Base-by-base conservation (phyloP, 1,284 basidiomycete species). In the Ustilago xerochloae region DNA sequence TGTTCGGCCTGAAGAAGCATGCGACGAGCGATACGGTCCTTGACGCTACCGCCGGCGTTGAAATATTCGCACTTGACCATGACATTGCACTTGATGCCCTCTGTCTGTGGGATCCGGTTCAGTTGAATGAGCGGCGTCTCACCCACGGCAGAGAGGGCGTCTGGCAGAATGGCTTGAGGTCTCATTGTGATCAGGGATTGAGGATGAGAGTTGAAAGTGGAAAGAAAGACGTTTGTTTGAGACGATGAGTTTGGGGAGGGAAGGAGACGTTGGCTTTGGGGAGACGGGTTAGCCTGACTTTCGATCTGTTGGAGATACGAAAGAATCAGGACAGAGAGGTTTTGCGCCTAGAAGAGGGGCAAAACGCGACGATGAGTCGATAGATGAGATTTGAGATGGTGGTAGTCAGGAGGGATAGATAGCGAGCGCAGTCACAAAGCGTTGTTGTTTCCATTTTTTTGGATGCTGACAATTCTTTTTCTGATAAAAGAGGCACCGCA, bases 1-100 rank as follows among this genome's bases (percentile, higher is more conserved):
- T 88, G 88, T 87, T 99, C 96, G 6, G 96, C 96, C 24, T 91
- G 89, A 75, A 94, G 90, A 2, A 98, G 90, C 96, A 99, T 99
- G n/a, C 93, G 90, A 85, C 75, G 58, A 24, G 87, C 87, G 68
- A 97, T 97, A 64, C 95, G 88, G 84, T 98, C 96, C 87, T 99
- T 99, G 72, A 97, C 91, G 4, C 92, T 94, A 1, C 96, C 96
- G 12, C 96, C 96, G 2, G 90, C 91, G 24, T 93, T 96, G 81
- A 93, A 90, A 85, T 90, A 97, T 81, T 99, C 96, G 47, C 92
- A 88, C 86, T 97, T 97, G 29, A 89, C 95, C 81, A 97, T 92
- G 22, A 98, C 87, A 85, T 97, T 97, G 87, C 96, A 98, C 84
- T 91, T 90, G 52, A 98, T 86, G 1, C 90, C 91, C 74, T 94